Percentiles rank a stretch among this genome's conserved stretches.
Evolutionary conservation across 371 early-diverging fungal species (phyloP).

Genomic region (Mucor plumbeus): DNA sequence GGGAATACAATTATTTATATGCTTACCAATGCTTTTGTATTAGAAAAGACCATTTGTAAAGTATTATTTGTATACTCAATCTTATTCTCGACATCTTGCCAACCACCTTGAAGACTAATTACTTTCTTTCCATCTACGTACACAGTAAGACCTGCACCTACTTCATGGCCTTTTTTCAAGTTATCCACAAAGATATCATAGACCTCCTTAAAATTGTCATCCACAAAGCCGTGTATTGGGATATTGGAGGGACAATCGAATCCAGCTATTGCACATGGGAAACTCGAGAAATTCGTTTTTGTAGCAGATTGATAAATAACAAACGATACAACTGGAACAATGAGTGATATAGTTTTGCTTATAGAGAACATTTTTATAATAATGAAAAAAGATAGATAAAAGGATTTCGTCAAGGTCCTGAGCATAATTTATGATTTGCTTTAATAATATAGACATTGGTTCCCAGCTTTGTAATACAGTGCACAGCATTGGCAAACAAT

Average conservation of each 20-base stretch:
- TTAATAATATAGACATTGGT: neutral
- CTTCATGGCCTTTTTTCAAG: conserved; percentile 44
- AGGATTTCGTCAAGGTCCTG: neutral
- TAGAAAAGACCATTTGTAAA: conserved; percentile 71
- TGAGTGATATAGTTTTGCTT: neutral
- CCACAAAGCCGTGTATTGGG: conserved; percentile 27
- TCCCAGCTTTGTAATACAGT: too few relatives aligned
- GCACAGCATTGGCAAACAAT: too few relatives aligned
- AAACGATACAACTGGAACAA: neutral
- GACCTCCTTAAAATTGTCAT: conserved; percentile 38
- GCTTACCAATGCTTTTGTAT: conserved; percentile 63
- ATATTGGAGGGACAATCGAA: conserved; percentile 12
- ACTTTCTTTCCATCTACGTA: conserved; percentile 64
- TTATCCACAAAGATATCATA: conserved; percentile 38
- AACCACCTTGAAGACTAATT: conserved; percentile 70
- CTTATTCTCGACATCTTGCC: conserved; percentile 50
- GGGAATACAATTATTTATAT: neutral
- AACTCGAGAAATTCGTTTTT: neutral
- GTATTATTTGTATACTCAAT: conserved; percentile 57
- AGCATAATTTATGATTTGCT: neutral
- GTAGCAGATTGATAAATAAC: neutral
- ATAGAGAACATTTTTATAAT: neutral
- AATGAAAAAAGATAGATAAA: neutral
- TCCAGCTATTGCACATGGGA: neutral
- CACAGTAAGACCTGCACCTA: conserved; percentile 60